phyloP scores from a whole-genome alignment of 805 yeast genomes.

The Monosporozyma aquatica region DNA sequence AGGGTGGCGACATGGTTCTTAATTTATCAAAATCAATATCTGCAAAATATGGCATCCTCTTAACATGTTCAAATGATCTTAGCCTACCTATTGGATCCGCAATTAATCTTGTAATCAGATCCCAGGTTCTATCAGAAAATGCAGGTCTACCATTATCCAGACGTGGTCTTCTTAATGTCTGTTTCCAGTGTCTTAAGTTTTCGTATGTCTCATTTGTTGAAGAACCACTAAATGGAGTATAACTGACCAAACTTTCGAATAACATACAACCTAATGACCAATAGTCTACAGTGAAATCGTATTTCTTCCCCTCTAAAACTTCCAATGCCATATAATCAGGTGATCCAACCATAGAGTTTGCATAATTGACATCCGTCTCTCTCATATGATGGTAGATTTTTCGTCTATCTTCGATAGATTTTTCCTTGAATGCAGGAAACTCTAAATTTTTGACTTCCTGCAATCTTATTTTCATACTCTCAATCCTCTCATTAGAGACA shows the following conservation, averaged over 20 bases:
- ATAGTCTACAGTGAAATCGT: conserved; percentile 94
- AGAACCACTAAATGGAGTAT: conserved; percentile 94
- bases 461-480: conserved; percentile 70
- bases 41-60: conserved; percentile 67
- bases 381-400: conserved; percentile 71
- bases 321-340: conserved; percentile 99
- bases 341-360: conserved; percentile 93
- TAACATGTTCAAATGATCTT: conserved; percentile 72
- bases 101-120: conserved; percentile 65
- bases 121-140: conserved; percentile 96
- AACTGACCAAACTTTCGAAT: conserved; percentile 92
- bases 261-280: conserved; percentile 98
- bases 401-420: conserved; percentile 81
- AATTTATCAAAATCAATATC: conserved; percentile 74
- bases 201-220: conserved; percentile 91
- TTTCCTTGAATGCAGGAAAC: conserved; percentile 51
- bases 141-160: conserved; percentile 86
- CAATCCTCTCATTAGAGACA: conserved; percentile 85
- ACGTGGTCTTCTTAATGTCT: conserved; percentile 79
- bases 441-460: conserved; percentile 70
- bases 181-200: conserved; percentile 87
- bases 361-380: conserved; percentile 68
- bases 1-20: conserved; percentile 76
- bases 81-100: conserved; percentile 71
- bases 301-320: conserved; percentile 85